Percentiles rank a stretch among this genome's conserved stretches.
Conservation (phyloP, 805 yeast genomes). For the Saccharomyces kudriavzevii region DNA sequence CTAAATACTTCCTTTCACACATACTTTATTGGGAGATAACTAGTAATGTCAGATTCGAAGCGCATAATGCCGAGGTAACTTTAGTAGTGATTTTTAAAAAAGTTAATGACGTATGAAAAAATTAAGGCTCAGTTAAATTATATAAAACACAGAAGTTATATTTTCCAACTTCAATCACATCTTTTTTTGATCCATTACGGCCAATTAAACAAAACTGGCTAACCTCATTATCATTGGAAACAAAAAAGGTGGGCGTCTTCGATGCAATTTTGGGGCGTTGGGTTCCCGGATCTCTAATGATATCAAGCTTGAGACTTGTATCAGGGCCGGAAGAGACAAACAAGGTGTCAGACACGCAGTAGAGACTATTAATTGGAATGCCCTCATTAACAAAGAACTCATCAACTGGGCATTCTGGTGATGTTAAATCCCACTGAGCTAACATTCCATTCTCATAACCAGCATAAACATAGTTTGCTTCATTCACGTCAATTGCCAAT, state of each 20-base stretch:
- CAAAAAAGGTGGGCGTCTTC: constrained; percentile 13
- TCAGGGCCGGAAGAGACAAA: constrained; percentile 34
- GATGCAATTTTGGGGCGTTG: not conserved
- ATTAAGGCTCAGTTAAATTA: not conserved
- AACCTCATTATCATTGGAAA: constrained; percentile 14
- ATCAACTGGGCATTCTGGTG: constrained; percentile 9
- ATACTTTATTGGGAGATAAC: not conserved
- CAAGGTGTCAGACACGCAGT: constrained; percentile 5
- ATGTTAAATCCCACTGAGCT: constrained; percentile 37
- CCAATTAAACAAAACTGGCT: constrained; percentile 7
- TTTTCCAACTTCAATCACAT: constrained; percentile 15
- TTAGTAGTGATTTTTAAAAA: not conserved
- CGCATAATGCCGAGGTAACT: not conserved
- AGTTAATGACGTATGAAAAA: not conserved
- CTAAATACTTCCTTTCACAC: not conserved
- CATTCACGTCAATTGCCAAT: constrained; percentile 2
- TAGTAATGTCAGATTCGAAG: not conserved
- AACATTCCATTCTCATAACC: constrained; percentile 33
- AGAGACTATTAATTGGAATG: constrained; percentile 16
- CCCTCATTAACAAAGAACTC: constrained; percentile 12
- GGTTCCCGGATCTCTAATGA: not conserved
- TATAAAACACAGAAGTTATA: constrained; percentile 15
- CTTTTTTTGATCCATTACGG: not conserved
- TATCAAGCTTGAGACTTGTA: constrained; percentile 9
- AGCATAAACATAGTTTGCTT: constrained; percentile 17